These are phyloP conservation scores for Bacidia rubella DNA, from an alignment of 495 filamentous ascomycete genomes.

Conservation along the genomic window DNA sequence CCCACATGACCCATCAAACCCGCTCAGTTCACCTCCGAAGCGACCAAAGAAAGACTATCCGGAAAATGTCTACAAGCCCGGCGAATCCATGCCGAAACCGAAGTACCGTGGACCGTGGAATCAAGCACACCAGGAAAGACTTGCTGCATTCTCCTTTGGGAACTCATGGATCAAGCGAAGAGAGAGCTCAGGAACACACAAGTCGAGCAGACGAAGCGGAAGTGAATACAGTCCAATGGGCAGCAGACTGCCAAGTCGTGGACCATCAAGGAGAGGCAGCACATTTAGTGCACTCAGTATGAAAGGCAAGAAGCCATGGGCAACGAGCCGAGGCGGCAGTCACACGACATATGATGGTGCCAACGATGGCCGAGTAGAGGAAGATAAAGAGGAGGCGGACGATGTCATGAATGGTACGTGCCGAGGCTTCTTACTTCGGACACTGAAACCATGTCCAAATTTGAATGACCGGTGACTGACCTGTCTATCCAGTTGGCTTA, in stretches of 20 bases:
- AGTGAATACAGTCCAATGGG: conserved; percentile 20
- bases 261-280: conserved; percentile 13
- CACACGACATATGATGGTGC: background rate
- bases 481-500: conserved; percentile 14
- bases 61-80: conserved; percentile 28
- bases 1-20: conserved; percentile 17
- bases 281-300: conserved; percentile 7
- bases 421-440: background rate
- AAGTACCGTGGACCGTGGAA: conserved; percentile 42
- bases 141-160: conserved; percentile 38
- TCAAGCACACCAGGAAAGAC: conserved; percentile 33
- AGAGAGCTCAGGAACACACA: conserved; percentile 6
- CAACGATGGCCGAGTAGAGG: conserved; percentile 7
- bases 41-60: conserved; percentile 32
- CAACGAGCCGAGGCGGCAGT: background rate
- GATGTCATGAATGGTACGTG: conserved; percentile 19
- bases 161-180: conserved; percentile 25
- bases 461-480: background rate
- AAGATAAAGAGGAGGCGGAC: conserved; percentile 16
- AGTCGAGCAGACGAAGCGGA: conserved; percentile 1
- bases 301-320: background rate
- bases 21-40: conserved; percentile 10
- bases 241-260: conserved; percentile 15
- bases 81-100: conserved; percentile 33
- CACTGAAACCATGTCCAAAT: background rate